A percentile compares a stretch with the other conserved stretches of the same genome.
Evolutionary conservation across 192 early-diverging fungal genomes (phyloP).

Genomic region (Thamnidium elegans): DNA sequence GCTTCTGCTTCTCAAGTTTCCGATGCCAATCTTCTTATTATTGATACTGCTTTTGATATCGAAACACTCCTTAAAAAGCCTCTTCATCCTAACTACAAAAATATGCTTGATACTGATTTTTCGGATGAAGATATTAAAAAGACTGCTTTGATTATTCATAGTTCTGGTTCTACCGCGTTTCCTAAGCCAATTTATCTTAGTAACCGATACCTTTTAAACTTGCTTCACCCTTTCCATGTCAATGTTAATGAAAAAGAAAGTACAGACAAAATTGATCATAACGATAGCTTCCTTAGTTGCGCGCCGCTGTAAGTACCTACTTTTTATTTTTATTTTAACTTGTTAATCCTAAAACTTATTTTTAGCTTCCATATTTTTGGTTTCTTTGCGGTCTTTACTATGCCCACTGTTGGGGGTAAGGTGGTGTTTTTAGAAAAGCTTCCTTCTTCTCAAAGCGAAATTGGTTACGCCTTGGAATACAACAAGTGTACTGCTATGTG

Average conservation of each 20-base stretch:
- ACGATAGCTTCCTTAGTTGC: not conserved
- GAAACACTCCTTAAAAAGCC: not conserved
- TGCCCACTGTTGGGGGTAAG: not conserved
- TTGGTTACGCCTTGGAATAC: not conserved
- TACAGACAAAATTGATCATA: not conserved
- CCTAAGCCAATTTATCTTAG: slow-evolving; percentile 12
- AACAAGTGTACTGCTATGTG: slow-evolving; percentile 11
- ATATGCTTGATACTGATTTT: not conserved
- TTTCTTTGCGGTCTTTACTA: not conserved
- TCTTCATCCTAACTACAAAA: not conserved
- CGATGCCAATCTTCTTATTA: not conserved
- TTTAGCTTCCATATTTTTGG: slow-evolving; percentile 16
- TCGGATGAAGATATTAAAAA: slow-evolving; percentile 1
- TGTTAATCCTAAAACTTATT: not conserved
- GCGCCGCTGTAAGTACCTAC: slow-evolving; percentile 8
- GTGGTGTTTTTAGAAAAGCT: slow-evolving; percentile 9
- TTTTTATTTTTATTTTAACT: not conserved
- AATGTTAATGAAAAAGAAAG: not conserved
- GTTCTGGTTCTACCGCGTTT: slow-evolving; percentile 9
- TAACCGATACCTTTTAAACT: not conserved
- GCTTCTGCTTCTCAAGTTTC: not conserved
- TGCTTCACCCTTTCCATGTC: not conserved
- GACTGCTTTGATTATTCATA: slow-evolving; percentile 11
- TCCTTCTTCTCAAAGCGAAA: slow-evolving; percentile 9
- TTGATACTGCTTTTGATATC: not conserved